phyloP scores from a whole-genome alignment of 352 stramenopile species.

The Sclerospora graminicola region DNA sequence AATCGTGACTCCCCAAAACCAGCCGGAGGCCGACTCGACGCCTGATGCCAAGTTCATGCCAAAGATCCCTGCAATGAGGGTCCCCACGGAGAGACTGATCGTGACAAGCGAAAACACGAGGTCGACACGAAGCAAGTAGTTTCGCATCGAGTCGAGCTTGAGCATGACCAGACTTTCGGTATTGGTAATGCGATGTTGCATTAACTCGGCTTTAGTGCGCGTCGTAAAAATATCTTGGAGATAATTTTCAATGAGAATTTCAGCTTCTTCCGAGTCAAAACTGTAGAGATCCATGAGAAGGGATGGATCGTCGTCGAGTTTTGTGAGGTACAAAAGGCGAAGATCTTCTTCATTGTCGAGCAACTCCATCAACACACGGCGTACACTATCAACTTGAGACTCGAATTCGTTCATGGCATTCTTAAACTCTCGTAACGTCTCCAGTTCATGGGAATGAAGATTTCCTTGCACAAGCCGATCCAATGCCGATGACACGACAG shows the following conservation, averaged over 20 bases:
- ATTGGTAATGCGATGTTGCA: conserved; percentile 68
- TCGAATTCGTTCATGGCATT: conserved; percentile 67
- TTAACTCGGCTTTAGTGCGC: conserved; percentile 48
- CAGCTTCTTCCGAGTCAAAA: conserved; percentile 64
- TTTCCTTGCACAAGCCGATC: conserved; percentile 40
- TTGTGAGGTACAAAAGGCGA: conserved; percentile 50
- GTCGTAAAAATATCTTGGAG: conserved; percentile 76
- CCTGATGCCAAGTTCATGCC: conserved; percentile 62
- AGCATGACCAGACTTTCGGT: conserved; percentile 74
- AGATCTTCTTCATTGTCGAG: conserved; percentile 63
- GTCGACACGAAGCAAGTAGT: conserved; percentile 64
- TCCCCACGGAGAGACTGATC: conserved; percentile 54
- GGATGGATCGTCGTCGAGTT: conserved; percentile 47
- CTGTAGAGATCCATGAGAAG: conserved; percentile 44
- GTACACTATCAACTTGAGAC: conserved; percentile 48
- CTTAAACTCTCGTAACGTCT: conserved; percentile 57
- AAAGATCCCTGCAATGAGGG: conserved; percentile 54
- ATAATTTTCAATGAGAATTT: conserved; percentile 65
- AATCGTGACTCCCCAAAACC: conserved; percentile 53
- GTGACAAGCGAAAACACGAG: conserved; percentile 61
- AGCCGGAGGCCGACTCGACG: conserved; percentile 27
- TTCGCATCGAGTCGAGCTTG: conserved; percentile 70
- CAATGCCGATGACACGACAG: conserved; percentile 32
- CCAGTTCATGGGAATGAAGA: conserved; percentile 38
- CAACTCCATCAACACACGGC: conserved; percentile 49